These are phyloP conservation scores for Fraxinus cuspidata DNA, from an alignment of 257 asterid species.

Conservation along the genomic window DNA sequence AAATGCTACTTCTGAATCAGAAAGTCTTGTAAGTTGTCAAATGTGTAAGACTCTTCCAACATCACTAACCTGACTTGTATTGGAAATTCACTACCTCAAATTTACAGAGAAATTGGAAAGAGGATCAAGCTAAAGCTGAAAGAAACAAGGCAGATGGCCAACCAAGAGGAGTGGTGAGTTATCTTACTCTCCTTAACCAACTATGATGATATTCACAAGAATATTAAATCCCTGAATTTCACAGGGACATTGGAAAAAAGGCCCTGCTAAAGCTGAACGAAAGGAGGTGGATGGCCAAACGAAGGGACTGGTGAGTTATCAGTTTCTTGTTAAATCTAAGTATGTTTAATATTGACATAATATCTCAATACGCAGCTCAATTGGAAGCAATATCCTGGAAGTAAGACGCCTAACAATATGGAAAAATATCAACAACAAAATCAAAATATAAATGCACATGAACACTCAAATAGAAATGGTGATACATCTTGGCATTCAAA, in stretches of 20 bases:
- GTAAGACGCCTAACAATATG: conserved; percentile 36
- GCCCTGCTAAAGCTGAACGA: conserved; percentile 35
- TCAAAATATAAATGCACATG: conserved; percentile 31
- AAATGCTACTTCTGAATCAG: conserved; percentile 53
- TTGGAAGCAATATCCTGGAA: conserved; percentile 58
- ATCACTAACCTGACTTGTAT: conserved; percentile 17
- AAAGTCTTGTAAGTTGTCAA: conserved; percentile 62
- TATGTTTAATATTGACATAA: conserved; percentile 28
- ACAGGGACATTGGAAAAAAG: conserved; percentile 48
- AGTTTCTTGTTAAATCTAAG: conserved; percentile 14
- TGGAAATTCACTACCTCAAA: conserved; percentile 26
- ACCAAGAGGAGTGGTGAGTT: conserved; percentile 47
- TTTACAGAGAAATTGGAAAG: conserved; percentile 73
- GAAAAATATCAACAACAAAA: conserved; percentile 32
- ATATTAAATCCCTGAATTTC: conserved; percentile 26
- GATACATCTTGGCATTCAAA: conserved; percentile 32
- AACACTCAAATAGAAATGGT: conserved; percentile 33
- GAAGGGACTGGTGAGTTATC: conserved; percentile 71
- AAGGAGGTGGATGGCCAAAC: conserved; percentile 49
- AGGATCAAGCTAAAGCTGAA: conserved; percentile 53
- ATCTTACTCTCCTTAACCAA: conserved; percentile 15
- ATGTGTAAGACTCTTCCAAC: conserved; percentile 16
- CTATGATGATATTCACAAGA: conserved; percentile 3
- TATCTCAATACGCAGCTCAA: conserved; percentile 55
- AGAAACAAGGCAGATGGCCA: conserved; percentile 38